These are phyloP conservation scores for Kockiozyma suomiensis DNA, from an alignment of 805 yeast species.

Conservation along the genomic window DNA sequence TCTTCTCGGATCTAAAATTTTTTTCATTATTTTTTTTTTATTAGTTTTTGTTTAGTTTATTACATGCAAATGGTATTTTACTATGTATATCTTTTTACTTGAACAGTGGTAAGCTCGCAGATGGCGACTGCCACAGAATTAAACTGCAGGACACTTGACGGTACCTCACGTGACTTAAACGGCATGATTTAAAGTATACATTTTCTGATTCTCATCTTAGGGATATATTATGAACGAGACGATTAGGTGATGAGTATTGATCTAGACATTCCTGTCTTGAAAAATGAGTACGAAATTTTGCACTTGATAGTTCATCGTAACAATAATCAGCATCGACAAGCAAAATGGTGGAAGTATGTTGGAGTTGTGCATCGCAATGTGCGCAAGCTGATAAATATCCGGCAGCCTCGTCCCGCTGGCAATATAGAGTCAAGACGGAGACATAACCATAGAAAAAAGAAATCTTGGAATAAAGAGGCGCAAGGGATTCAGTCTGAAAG, in stretches of 20 bases:
- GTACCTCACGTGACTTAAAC: too few relatives aligned
- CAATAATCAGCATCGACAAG: slow-evolving; percentile 71
- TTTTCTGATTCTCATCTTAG: too few relatives aligned
- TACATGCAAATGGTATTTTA: neutral
- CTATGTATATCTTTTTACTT: neutral
- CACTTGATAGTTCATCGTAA: slow-evolving; percentile 71
- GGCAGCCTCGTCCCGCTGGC: neutral
- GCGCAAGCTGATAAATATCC: slow-evolving; percentile 2
- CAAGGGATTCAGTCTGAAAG: too few relatives aligned
- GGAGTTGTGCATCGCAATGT: slow-evolving; percentile 59
- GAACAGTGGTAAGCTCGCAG: too few relatives aligned
- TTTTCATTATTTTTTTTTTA: neutral
- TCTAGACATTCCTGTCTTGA: slow-evolving; percentile 33
- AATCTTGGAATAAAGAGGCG: too few relatives aligned
- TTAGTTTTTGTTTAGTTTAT: neutral
- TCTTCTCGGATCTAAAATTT: slow-evolving; percentile 5
- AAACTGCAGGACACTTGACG: too few relatives aligned
- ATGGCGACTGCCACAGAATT: too few relatives aligned
- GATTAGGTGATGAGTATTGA: neutral
- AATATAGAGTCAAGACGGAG: neutral
- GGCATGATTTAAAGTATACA: too few relatives aligned
- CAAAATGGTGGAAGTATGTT: slow-evolving; percentile 77
- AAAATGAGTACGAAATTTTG: slow-evolving; percentile 59
- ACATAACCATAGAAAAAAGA: neutral
- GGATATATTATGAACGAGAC: neutral